Evolutionary conservation across 2,329 filamentous ascomycete species (phyloP).

Genomic region (Aotearoamyces nothofagi): DNA sequence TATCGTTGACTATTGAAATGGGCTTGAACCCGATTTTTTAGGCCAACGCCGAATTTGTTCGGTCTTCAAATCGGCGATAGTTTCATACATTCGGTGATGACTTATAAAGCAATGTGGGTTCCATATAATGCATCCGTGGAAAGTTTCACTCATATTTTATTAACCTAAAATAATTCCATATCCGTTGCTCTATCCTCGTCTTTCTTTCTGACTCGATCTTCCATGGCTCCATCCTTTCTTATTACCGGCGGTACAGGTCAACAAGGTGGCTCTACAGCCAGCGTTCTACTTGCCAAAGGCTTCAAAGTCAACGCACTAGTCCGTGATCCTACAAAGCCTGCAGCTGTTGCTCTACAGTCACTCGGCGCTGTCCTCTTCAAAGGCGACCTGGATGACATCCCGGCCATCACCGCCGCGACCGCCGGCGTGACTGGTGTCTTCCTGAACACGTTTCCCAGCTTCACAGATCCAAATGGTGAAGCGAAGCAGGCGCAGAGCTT

Average conservation of each 20-base stretch:
- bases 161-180: too few species aligned
- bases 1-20: too few species aligned
- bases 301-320: slow-evolving; percentile 10
- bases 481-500: not conserved
- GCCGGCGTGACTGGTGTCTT: not conserved
- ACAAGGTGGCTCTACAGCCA: slow-evolving; percentile 14
- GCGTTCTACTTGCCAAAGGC: slow-evolving; percentile 14
- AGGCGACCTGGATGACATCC: slow-evolving; percentile 19
- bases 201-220: too few species aligned
- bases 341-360: slow-evolving; percentile 11
- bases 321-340: slow-evolving; percentile 19
- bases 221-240: too few species aligned
- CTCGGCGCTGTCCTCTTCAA: slow-evolving; percentile 17
- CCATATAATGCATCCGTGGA: not conserved
- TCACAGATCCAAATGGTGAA: not conserved
- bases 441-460: slow-evolving; percentile 1
- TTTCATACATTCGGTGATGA: too few species aligned
- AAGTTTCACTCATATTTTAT: too few species aligned
- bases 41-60: too few species aligned
- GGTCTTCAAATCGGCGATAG: too few species aligned
- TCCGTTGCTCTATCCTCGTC: too few species aligned
- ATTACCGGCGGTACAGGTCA: not conserved
- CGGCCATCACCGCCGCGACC: slow-evolving; percentile 9
- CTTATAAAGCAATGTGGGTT: not conserved
- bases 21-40: too few species aligned